A percentile compares a stretch with the other conserved stretches of the same genome.
Conservation (phyloP, 768 basidiomycete species). For the Clitopilus passeckerianus region DNA sequence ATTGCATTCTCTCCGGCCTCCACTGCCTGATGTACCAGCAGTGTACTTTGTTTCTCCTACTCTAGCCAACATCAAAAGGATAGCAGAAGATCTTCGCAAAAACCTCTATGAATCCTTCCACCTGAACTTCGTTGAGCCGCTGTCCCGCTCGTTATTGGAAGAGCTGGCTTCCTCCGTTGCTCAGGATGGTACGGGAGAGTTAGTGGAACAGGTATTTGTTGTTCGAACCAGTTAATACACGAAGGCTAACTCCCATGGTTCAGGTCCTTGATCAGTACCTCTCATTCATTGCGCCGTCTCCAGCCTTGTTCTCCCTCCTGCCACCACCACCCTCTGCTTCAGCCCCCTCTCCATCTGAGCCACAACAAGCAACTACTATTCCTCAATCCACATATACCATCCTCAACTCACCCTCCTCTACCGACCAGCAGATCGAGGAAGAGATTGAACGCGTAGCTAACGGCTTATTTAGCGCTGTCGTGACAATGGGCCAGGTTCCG, state of each 20-base stretch:
- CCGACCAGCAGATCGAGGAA: constrained; percentile 86
- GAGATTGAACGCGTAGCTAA: constrained; percentile 90
- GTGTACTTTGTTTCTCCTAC: constrained; percentile 96
- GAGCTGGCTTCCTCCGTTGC: constrained; percentile 91
- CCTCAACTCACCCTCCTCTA: constrained; percentile 86
- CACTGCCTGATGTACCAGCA: constrained; percentile 92
- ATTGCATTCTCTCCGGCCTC: constrained; percentile 82
- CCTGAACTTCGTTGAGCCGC: constrained; percentile 91
- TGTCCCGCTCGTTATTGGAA: constrained; percentile 85
- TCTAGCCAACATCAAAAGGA: constrained; percentile 76
- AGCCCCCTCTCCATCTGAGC: constrained; percentile 24
- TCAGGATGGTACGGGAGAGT: constrained; percentile 75
- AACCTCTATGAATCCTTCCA: constrained; percentile 89
- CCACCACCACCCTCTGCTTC: constrained; percentile 36
- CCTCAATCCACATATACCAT: constrained; percentile 71
- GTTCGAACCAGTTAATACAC: neutral
- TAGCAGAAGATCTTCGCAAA: constrained; percentile 91
- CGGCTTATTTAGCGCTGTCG: constrained; percentile 89
- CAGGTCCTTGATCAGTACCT: constrained; percentile 96
- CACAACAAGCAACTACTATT: constrained; percentile 26
- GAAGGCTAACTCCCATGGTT: neutral
- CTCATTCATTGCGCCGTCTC: constrained; percentile 91
- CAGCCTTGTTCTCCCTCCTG: constrained; percentile 87
- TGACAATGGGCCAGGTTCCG: constrained; percentile 86
- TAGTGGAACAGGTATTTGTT: constrained; percentile 63